Evolutionary conservation across 1,139 yeast genomes (phyloP), one percentile per base, ranked within the genome.

Genomic region (Hyphopichia burtonii): DNA sequence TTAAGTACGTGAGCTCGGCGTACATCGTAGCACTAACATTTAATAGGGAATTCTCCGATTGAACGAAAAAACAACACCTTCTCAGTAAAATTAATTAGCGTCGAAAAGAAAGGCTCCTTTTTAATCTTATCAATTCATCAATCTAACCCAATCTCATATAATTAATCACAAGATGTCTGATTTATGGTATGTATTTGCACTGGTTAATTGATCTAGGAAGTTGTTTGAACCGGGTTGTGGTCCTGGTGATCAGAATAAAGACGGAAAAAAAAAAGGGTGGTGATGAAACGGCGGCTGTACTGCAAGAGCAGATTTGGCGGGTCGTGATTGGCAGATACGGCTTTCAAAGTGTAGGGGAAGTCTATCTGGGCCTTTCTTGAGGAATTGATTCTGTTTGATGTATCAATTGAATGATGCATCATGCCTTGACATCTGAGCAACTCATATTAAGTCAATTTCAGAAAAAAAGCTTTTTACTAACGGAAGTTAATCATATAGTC

Each of bases 131-230:
- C 32, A 10, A 28, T 28, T 7, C n/a, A n/a, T 17, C 31, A 28
- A 28, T 28, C 31, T 14, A 28, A n/a, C 31, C 8, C 28, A 4
- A 25, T 7, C 12, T 9, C 7, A 25, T 28, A 14, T 17, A 28
- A 28, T 28, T 5, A n/a, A 17, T 14, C 10, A 9, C 38, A 17
- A 16, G 27, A 74, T 74, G 80, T 74, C 80, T 61, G 81, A 76
- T 65, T 75, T 76, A 71, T 76, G 81, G 81, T 76, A 76, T 58
- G 81, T 72, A 25, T 4, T 25, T 9, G 7, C 44, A 37, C 28
- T 12, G n/a, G n/a, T 20, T 20, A 12, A 15, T 30, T 25, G 28
- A 25, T 25, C n/a, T 6, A 20, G 5, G 23, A 20, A 6, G 23
- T 6, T 6, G 5, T 20, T 20, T 20, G n/a, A n/a, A n/a, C n/a